Conservation (phyloP, 306 rosid species). For the Cicer chorassanicum region DNA sequence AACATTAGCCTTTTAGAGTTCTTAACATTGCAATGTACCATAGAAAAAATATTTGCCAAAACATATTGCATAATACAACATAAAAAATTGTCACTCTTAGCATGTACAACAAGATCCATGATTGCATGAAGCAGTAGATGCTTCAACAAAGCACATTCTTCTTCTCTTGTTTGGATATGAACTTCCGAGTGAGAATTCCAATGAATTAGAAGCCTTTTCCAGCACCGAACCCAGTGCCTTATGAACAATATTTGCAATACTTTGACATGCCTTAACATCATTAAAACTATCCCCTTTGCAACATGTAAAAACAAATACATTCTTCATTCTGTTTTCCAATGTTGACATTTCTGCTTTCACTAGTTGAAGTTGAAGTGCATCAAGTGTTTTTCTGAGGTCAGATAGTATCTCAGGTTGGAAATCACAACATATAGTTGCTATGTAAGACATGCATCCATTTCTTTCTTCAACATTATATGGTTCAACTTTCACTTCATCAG, state of each 20-base stretch:
- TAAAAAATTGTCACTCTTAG: background rate
- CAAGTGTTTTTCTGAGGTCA: constrained; percentile 69
- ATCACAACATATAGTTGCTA: constrained; percentile 75
- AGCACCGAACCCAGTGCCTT: constrained; percentile 63
- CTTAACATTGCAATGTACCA: too few species aligned
- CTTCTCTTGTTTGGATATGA: constrained; percentile 60
- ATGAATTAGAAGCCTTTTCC: constrained; percentile 63
- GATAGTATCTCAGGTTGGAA: constrained; percentile 70
- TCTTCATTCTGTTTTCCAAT: constrained; percentile 72
- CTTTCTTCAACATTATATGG: constrained; percentile 49
- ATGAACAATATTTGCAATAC: constrained; percentile 57
- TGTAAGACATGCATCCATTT: constrained; percentile 56
- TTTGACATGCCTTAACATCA: constrained; percentile 50
- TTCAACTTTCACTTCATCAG: constrained; percentile 80
- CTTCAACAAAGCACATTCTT: constrained; percentile 58
- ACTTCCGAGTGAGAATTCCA: constrained; percentile 70
- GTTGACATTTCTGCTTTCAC: constrained; percentile 75
- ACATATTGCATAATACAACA: background rate
- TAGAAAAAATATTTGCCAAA: too few species aligned
- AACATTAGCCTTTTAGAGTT: too few species aligned
- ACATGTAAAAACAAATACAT: constrained; percentile 58
- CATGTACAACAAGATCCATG: constrained; percentile 37
- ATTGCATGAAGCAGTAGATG: constrained; percentile 46
- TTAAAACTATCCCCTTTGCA: constrained; percentile 45
- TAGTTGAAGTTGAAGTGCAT: constrained; percentile 63